phyloP scores from a whole-genome alignment of 306 rosid species.

The Albizia julibrissin region DNA sequence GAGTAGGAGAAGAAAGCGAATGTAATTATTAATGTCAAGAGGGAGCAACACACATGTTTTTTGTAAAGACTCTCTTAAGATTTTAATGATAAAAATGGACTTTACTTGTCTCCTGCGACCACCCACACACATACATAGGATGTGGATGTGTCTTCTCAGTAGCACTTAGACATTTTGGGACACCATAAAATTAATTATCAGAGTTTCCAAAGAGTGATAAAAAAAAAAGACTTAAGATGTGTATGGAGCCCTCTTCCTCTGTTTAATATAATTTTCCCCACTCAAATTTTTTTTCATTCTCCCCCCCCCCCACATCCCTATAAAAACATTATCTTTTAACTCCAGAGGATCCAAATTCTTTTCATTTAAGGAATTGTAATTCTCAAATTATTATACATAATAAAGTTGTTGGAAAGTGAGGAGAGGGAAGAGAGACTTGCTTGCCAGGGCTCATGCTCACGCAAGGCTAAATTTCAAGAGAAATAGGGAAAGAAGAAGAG shows the following conservation, averaged over 20 bases:
- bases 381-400: constrained; percentile 66
- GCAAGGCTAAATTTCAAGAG: too few relatives aligned
- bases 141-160: background rate
- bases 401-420: too few relatives aligned
- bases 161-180: background rate
- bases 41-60: constrained; percentile 62
- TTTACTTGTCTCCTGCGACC: background rate
- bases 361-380: constrained; percentile 85
- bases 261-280: background rate
- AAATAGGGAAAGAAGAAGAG: too few relatives aligned
- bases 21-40: constrained; percentile 79
- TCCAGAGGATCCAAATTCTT: background rate
- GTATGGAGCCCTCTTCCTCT: background rate
- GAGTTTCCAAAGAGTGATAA: background rate
- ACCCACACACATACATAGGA: background rate
- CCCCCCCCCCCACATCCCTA: background rate
- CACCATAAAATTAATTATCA: background rate
- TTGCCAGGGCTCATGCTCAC: too few relatives aligned
- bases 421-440: too few relatives aligned
- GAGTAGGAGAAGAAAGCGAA: constrained; percentile 78
- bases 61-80: background rate
- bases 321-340: background rate
- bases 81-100: background rate
- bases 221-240: background rate
- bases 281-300: background rate